phyloP scores from a whole-genome alignment of 768 basidiomycete species.

The Lentinula guzmanii region DNA sequence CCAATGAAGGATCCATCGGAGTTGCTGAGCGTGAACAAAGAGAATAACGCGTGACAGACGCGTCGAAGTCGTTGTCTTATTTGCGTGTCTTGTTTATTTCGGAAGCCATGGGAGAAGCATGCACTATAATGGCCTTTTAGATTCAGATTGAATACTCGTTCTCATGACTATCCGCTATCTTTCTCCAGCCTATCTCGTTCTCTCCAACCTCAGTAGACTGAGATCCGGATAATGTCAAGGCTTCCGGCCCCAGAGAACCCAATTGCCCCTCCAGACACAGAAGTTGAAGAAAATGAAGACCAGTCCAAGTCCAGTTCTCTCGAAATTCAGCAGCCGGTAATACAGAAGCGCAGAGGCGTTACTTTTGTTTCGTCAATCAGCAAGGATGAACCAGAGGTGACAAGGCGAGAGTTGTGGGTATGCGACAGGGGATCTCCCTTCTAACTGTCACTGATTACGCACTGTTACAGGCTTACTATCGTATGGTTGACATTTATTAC shows the following conservation, averaged over 20 bases:
- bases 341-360: constrained; percentile 11
- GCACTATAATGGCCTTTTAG: too few relatives aligned
- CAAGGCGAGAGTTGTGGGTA: constrained; percentile 70
- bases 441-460: background rate
- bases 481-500: background rate
- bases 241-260: constrained; percentile 19
- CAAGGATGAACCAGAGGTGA: constrained; percentile 63
- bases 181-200: background rate
- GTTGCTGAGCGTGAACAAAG: too few relatives aligned
- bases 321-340: background rate
- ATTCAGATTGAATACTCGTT: background rate
- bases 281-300: constrained; percentile 6
- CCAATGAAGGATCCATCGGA: too few relatives aligned
- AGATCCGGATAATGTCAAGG: constrained; percentile 17
- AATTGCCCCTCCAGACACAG: constrained; percentile 9
- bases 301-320: constrained; percentile 6
- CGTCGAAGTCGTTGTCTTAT: too few relatives aligned
- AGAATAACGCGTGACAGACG: too few relatives aligned
- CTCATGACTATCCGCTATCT: background rate
- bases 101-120: too few relatives aligned
- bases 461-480: background rate
- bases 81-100: too few relatives aligned
- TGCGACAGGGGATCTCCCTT: constrained; percentile 39
- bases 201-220: background rate
- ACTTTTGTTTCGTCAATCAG: constrained; percentile 32